phyloP scores from a whole-genome alignment of 2,329 filamentous ascomycete species.

The Colletotrichum gloeosporioides region DNA sequence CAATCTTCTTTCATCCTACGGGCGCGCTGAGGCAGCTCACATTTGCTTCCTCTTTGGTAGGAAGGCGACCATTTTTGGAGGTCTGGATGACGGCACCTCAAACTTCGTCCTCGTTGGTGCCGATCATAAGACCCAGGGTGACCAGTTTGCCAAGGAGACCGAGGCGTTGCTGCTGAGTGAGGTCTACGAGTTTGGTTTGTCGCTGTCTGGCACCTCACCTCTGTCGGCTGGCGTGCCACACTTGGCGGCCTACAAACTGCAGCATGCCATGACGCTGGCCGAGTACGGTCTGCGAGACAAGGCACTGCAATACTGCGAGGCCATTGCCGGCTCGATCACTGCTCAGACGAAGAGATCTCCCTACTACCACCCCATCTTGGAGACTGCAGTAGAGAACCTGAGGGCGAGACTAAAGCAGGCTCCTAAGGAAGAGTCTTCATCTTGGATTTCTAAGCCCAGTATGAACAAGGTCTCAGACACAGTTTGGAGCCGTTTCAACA shows the following conservation, averaged over 20 bases:
- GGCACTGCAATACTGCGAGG: slow-evolving; percentile 90
- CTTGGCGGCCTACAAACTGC: slow-evolving; percentile 87
- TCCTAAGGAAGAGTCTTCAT: slow-evolving; percentile 79
- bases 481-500: slow-evolving; percentile 92
- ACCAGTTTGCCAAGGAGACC: slow-evolving; percentile 78
- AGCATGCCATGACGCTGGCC: slow-evolving; percentile 83
- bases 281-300: slow-evolving; percentile 84
- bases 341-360: slow-evolving; percentile 83
- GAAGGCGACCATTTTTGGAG: slow-evolving; percentile 73
- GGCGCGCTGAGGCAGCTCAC: slow-evolving; percentile 88
- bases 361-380: slow-evolving; percentile 81
- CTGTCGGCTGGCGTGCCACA: slow-evolving; percentile 72
- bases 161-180: slow-evolving; percentile 95
- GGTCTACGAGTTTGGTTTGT: slow-evolving; percentile 89
- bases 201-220: slow-evolving; percentile 64
- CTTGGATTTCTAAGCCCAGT: slow-evolving; percentile 93
- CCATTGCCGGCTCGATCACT: slow-evolving; percentile 76
- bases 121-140: slow-evolving; percentile 75
- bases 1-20: slow-evolving; percentile 82
- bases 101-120: slow-evolving; percentile 86
- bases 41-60: slow-evolving; percentile 92
- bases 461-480: slow-evolving; percentile 95
- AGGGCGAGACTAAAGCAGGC: slow-evolving; percentile 83
- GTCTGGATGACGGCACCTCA: slow-evolving; percentile 79
- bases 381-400: slow-evolving; percentile 82